Evolutionary conservation across 352 stramenopile species (phyloP).

Genomic region (Phytopythium aichiense): DNA sequence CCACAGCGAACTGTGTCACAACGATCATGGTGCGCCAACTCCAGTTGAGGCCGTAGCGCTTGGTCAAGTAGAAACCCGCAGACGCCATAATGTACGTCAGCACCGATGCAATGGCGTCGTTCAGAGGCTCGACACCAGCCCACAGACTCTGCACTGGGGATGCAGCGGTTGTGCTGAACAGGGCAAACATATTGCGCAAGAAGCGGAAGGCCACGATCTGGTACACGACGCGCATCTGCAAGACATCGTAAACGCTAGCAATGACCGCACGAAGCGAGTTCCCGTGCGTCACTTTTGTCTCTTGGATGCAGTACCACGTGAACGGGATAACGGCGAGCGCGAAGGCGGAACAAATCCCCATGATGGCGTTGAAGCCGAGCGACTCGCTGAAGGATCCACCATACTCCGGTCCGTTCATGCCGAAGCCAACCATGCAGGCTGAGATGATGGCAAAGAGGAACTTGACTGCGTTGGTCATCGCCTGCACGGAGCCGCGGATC

Average conservation of each 20-base stretch:
- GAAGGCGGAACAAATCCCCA: conserved; percentile 24
- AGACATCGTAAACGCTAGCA: conserved; percentile 30
- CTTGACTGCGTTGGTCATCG: conserved; percentile 39
- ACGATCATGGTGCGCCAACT: conserved; percentile 40
- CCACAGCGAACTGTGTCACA: conserved; percentile 27
- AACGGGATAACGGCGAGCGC: conserved; percentile 22
- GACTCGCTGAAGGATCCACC: conserved; percentile 40
- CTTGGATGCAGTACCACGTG: conserved; percentile 40
- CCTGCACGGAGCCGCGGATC: conserved; percentile 38
- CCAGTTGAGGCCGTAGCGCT: conserved; percentile 34
- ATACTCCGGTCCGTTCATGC: conserved; percentile 42
- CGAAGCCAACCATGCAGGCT: conserved; percentile 47
- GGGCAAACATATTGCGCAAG: conserved; percentile 34
- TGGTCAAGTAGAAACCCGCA: conserved; percentile 23
- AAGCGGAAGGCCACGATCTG: conserved; percentile 44
- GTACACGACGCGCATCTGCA: conserved; percentile 43
- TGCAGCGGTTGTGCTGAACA: conserved; percentile 27
- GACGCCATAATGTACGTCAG: conserved; percentile 27
- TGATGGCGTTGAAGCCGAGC: conserved; percentile 41
- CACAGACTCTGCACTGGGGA: conserved; percentile 30
- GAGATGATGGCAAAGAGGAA: conserved; percentile 35
- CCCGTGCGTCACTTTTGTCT: conserved; percentile 15
- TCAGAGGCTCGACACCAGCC: conserved; percentile 39
- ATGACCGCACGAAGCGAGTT: conserved; percentile 15
- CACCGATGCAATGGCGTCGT: conserved; percentile 27